Percentiles rank a stretch among this genome's conserved stretches.
These are phyloP conservation scores for Cladophialophora chaetospira DNA, from an alignment of 2,329 filamentous ascomycete species.

Conservation along the genomic window DNA sequence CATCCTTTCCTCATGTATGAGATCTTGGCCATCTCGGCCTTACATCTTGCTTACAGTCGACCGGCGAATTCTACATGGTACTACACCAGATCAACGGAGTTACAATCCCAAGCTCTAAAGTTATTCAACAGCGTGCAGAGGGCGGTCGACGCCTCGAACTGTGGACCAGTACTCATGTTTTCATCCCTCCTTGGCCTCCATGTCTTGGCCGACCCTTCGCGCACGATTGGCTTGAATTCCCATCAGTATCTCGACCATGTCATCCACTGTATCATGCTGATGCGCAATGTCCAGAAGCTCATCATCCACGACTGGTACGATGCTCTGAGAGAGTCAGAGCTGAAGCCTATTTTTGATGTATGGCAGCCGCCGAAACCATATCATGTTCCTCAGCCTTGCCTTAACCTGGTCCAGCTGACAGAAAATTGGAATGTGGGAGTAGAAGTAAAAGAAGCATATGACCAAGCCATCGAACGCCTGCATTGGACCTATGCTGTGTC, in stretches of 20 bases:
- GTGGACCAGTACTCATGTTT: slow-evolving; percentile 18
- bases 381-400: slow-evolving; percentile 15
- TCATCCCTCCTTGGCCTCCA: slow-evolving; percentile 17
- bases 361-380: slow-evolving; percentile 13
- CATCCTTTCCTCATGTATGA: slow-evolving; percentile 33
- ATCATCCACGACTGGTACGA: slow-evolving; percentile 17
- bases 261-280: slow-evolving; percentile 15
- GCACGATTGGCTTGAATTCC: background rate
- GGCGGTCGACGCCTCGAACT: slow-evolving; percentile 21
- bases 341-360: slow-evolving; percentile 11
- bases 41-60: slow-evolving; percentile 30
- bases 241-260: slow-evolving; percentile 23
- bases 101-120: slow-evolving; percentile 23
- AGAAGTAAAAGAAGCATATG: slow-evolving; percentile 17
- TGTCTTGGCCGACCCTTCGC: slow-evolving; percentile 19
- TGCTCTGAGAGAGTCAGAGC: slow-evolving; percentile 7
- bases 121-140: slow-evolving; percentile 11
- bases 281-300: slow-evolving; percentile 18
- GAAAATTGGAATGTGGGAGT: slow-evolving; percentile 9
- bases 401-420: slow-evolving; percentile 7
- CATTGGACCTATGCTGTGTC: slow-evolving; percentile 20
- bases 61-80: slow-evolving; percentile 10
- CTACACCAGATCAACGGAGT: slow-evolving; percentile 16
- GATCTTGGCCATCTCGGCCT: slow-evolving; percentile 32
- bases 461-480: slow-evolving; percentile 18